A percentile compares a stretch with the other conserved stretches of the same genome.
Conservation (phyloP, 179 eudicot species). For the Gypsophila paniculata region DNA sequence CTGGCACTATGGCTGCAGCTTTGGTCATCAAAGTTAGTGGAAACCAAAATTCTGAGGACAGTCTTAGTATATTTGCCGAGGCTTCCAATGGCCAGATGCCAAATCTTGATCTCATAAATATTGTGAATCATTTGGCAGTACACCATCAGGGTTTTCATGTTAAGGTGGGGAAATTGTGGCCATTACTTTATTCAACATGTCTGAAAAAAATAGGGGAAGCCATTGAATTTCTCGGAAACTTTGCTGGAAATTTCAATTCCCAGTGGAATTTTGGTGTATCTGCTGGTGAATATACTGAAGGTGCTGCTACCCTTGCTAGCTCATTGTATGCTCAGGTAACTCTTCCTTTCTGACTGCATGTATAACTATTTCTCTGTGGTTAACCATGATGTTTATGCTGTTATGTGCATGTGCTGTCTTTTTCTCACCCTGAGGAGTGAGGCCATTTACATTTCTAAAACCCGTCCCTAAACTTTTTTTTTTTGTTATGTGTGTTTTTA, state of each 20-base stretch:
- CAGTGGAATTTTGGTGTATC: slow-evolving; percentile 81
- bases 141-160: slow-evolving; percentile 77
- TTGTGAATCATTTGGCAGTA: slow-evolving; percentile 84
- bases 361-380: not conserved
- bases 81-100: slow-evolving; percentile 99
- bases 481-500: not conserved
- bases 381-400: not conserved
- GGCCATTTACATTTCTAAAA: slow-evolving; percentile 4
- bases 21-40: slow-evolving; percentile 73
- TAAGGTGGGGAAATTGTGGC: slow-evolving; percentile 59
- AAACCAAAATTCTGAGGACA: slow-evolving; percentile 40
- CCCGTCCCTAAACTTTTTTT: not conserved
- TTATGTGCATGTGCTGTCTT: slow-evolving; percentile 6
- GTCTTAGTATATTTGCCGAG: slow-evolving; percentile 77
- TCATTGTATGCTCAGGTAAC: slow-evolving; percentile 83
- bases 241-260: slow-evolving; percentile 66
- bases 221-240: slow-evolving; percentile 54
- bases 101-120: slow-evolving; percentile 87
- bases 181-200: slow-evolving; percentile 59
- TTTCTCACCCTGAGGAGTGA: not conserved
- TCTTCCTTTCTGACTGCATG: not conserved
- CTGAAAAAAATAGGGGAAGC: slow-evolving; percentile 49
- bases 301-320: slow-evolving; percentile 88
- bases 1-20: slow-evolving; percentile 99
- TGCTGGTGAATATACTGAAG: slow-evolving; percentile 72